phyloP scores from a whole-genome alignment of 257 asterid species.

The Scutellaria galericulata region DNA sequence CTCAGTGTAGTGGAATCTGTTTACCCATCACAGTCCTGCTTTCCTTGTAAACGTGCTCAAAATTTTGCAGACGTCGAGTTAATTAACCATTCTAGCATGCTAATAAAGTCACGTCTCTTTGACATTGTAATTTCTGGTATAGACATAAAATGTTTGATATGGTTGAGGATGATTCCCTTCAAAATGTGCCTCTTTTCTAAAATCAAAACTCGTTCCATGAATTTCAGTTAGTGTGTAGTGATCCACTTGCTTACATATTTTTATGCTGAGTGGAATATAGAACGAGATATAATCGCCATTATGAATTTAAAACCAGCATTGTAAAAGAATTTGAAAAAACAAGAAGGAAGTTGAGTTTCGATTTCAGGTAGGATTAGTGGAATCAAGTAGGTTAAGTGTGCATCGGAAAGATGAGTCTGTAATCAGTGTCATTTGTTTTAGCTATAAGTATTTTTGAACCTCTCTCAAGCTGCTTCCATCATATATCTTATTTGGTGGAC shows the following conservation, averaged over 20 bases:
- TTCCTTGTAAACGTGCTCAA: background rate
- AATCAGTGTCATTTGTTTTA: background rate
- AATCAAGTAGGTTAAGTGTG: constrained; percentile 9
- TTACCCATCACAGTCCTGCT: background rate
- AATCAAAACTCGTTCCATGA: background rate
- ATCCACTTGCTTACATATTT: background rate
- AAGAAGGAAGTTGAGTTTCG: background rate
- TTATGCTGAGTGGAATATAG: background rate
- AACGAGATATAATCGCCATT: background rate
- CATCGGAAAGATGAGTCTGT: background rate
- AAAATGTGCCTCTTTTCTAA: background rate
- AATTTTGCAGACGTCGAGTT: background rate
- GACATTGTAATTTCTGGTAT: background rate
- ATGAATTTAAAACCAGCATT: background rate
- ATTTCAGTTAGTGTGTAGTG: background rate
- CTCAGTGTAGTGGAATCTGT: background rate
- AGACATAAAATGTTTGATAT: background rate
- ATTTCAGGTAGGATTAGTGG: background rate
- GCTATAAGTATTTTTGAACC: background rate
- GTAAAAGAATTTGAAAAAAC: background rate
- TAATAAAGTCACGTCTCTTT: background rate
- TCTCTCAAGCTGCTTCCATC: background rate
- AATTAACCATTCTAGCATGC: background rate
- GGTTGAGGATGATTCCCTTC: background rate
- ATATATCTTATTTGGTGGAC: constrained; percentile 18